Base-by-base conservation (phyloP, 176 grass and related monocot species). In the Triticum turgidum region DNA sequence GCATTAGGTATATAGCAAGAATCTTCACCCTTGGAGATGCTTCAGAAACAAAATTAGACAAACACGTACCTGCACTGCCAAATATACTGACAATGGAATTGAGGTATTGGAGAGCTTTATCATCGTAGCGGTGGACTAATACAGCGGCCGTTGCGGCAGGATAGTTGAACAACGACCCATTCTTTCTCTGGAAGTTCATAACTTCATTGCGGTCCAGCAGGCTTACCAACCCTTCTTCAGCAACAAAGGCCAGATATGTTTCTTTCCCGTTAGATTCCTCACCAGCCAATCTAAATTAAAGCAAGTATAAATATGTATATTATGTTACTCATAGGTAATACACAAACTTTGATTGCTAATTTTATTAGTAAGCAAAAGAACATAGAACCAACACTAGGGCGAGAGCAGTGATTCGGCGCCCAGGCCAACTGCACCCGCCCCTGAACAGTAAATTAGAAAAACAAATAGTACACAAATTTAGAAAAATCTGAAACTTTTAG, bases 121-220 rank as follows among this genome's bases (percentile, higher is more conserved):
- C 35, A 80, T 90, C 78, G 72, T 93, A 74, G 29, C 27, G 9
- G 58, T 93, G 83, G 20, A 81, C 65, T 86, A 98, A 59, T 61
- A 84, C 58, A 80, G 51, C 85, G 85, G 92, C 95, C 30, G 95
- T 93, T 70, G 91, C 77, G 91, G n/a, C 91, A 88, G 95, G 92
- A 78, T 82, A 95, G 73, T 90, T 92, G 71, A 98, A 90, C 32
- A 98, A 24, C 7, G 95, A 98, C 37, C 93, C 93, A 81, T 98
- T 95, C 69, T 91, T 84, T 80, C 87, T 85, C 66, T 93, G 92
- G 81, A 88, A 98, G 41, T 83, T 93, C 87, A 90, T 89, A 77
- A 83, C 29, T 78, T 93, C 77, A 78, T 90, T 82, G 89, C 70
- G 91, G 18, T 98, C 87, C n/a, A 89, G 61, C 41, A 29, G 42